phyloP scores from a whole-genome alignment of 2,329 filamentous ascomycete genomes.

The Fusarium vanettenii region DNA sequence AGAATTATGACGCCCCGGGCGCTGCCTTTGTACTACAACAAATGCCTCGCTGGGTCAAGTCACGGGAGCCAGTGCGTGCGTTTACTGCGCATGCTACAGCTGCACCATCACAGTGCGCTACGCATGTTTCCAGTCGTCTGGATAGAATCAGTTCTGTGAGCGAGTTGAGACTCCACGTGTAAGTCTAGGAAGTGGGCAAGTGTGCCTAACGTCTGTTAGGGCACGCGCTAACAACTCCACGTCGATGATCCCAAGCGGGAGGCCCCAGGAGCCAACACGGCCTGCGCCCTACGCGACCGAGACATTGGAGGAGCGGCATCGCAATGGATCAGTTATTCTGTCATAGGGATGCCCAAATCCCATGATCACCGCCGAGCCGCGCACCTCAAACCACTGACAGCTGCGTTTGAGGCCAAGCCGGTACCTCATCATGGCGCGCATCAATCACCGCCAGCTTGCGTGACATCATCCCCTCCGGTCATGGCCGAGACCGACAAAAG shows the following conservation, averaged over 20 bases:
- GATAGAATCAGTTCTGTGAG: slow-evolving; percentile 24
- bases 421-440: slow-evolving; percentile 1
- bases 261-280: slow-evolving; percentile 9
- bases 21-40: slow-evolving; percentile 2
- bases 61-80: slow-evolving; percentile 6
- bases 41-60: slow-evolving; percentile 3
- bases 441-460: slow-evolving; percentile 34
- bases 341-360: slow-evolving; percentile 18
- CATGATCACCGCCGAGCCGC: slow-evolving; percentile 27
- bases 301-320: slow-evolving; percentile 3
- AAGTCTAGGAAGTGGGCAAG: slow-evolving; percentile 30
- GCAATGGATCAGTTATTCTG: slow-evolving; percentile 24
- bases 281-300: slow-evolving; percentile 18
- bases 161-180: slow-evolving; percentile 32
- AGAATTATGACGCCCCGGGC: neutral
- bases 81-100: slow-evolving; percentile 5
- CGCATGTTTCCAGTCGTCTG: slow-evolving; percentile 4
- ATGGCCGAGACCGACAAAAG: slow-evolving; percentile 22
- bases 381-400: slow-evolving; percentile 23
- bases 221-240: slow-evolving; percentile 28
- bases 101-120: neutral
- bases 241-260: slow-evolving; percentile 24
- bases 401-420: slow-evolving; percentile 12
- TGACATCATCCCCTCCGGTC: slow-evolving; percentile 34
- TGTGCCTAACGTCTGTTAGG: slow-evolving; percentile 29